Base-by-base conservation (phyloP, 306 rosid genomes). In the Begonia fuchsioides region DNA sequence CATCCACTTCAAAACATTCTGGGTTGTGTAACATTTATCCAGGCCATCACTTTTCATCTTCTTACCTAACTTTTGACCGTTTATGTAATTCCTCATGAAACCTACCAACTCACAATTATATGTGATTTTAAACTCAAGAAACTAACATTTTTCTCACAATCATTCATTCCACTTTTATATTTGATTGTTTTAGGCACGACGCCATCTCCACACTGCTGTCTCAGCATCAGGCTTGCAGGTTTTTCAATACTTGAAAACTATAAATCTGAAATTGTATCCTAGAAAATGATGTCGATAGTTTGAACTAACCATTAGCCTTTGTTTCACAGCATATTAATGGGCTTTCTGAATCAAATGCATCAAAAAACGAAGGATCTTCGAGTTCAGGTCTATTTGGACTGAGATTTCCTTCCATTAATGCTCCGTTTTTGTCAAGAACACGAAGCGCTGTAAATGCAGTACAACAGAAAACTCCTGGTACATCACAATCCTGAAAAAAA, bases 371-470 rank as follows among this genome's bases (percentile, higher is more conserved):
- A 10, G 80, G 69, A 26, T 13, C 61, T 49, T 71, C 84, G 1
- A 69, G 75, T 62, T 64, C 85, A 14, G 71, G 93, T 45, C 59
- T 81, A 47, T 75, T 71, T 40, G 82, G 92, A 59, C 50, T 72
- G 38, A 70, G 65, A 47, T 49, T 65, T 46, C 63, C 85, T 44
- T 35, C 64, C 43, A 35, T 70, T 8, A 65, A 43, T 58, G 68
- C 62, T 17, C 59, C 82, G 4, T 58, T 76, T 49, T 65, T 85
- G 40, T 32, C 70, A 13, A 77, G 98, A 69, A 82, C 94, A 0
- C 74, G 76, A 11, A 82, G 94, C 49, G 87, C 81, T 1, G 77
- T 93, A 44, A 72, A 41, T 39, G 68, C 81, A 43, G 68, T 73
- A 61, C 59, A 67, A 61, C 79, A 70, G 44, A 73, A 71, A 58